phyloP scores from a whole-genome alignment of 2,329 filamentous ascomycete genomes.

The Xylaria sp. region DNA sequence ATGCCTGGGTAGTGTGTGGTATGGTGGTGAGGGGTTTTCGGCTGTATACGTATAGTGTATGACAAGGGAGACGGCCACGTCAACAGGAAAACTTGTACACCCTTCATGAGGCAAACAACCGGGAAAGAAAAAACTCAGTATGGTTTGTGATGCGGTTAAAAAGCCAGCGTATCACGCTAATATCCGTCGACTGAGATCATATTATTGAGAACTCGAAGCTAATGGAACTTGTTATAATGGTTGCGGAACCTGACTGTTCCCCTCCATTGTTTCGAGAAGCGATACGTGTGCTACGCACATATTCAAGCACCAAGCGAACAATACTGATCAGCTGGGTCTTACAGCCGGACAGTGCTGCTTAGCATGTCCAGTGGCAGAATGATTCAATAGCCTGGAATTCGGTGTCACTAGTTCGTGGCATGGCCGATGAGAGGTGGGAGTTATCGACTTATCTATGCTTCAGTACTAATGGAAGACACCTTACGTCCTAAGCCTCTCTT shows the following conservation, averaged over 20 bases:
- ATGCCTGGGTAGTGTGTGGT: too few relatives aligned
- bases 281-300: background rate
- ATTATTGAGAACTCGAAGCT: background rate
- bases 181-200: background rate
- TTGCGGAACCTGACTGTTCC: too few relatives aligned
- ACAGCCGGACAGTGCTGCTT: background rate
- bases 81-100: background rate
- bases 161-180: background rate
- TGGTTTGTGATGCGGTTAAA: background rate
- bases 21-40: too few relatives aligned
- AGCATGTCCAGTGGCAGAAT: background rate
- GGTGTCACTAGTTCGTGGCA: background rate
- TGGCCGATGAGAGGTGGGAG: background rate
- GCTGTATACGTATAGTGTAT: background rate
- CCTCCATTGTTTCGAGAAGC: background rate
- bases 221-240: background rate
- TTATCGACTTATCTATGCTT: background rate
- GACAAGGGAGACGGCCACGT: constrained; percentile 1
- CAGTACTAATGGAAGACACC: background rate
- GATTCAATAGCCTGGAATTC: background rate
- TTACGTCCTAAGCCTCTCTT: too few relatives aligned
- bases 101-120: background rate
- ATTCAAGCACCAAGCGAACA: background rate
- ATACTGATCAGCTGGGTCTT: background rate
- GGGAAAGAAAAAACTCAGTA: background rate